Conservation (phyloP, 164 flowering plant genomes). For the Litsea cubeba region DNA sequence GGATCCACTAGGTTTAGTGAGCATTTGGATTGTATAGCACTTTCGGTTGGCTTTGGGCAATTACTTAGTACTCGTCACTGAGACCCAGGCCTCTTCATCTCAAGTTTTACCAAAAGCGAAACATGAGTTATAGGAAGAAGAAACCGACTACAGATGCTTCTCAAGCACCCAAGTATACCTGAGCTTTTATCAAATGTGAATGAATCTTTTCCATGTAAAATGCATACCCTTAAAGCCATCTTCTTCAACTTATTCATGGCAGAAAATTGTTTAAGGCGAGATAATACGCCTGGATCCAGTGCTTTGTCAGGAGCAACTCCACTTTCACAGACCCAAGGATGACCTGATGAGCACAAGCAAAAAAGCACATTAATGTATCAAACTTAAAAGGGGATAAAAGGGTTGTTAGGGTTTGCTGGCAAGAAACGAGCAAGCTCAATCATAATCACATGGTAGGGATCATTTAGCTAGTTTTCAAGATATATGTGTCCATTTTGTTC, state of each 20-base stretch:
- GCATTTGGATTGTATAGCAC: too few relatives aligned
- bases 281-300: constrained; percentile 92
- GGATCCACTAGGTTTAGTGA: too few relatives aligned
- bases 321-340: constrained; percentile 98
- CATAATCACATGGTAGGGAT: background rate
- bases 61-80: too few relatives aligned
- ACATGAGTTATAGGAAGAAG: too few relatives aligned
- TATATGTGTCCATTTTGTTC: background rate
- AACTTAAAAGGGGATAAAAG: background rate
- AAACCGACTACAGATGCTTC: too few relatives aligned
- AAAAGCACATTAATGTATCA: background rate
- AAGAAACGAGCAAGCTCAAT: background rate
- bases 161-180: too few relatives aligned
- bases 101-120: too few relatives aligned
- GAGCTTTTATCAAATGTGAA: background rate
- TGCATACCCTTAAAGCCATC: constrained; percentile 95
- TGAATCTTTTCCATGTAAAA: background rate
- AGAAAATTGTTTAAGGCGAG: constrained; percentile 94
- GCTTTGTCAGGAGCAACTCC: constrained; percentile 99
- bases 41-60: too few relatives aligned
- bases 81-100: too few relatives aligned
- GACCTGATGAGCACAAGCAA: constrained; percentile 42
- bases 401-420: background rate
- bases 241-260: constrained; percentile 99
- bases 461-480: background rate